Conservation (phyloP, 2,329 filamentous ascomycete genomes). For the Cercospora sp. region DNA sequence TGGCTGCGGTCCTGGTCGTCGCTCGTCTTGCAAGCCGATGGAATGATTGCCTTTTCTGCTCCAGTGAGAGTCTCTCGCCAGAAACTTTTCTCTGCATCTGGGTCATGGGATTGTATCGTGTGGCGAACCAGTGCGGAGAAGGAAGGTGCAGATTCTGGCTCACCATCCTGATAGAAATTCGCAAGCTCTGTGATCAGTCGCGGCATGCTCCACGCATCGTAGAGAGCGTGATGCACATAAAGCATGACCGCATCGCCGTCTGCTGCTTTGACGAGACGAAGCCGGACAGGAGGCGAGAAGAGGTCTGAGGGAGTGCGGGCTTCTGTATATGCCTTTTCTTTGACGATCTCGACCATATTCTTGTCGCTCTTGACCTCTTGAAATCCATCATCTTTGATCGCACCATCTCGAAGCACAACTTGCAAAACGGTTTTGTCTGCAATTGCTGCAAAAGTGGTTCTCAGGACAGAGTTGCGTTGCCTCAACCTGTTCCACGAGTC, state of each 20-base stretch:
- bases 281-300: conserved; percentile 16
- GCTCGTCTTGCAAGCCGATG: background rate
- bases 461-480: conserved; percentile 17
- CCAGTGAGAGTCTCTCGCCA: conserved; percentile 14
- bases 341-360: conserved; percentile 11
- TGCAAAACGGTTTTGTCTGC: conserved; percentile 3
- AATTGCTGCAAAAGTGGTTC: conserved; percentile 18
- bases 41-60: conserved; percentile 14
- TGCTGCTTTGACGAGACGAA: conserved; percentile 11
- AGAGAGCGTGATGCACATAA: conserved; percentile 22
- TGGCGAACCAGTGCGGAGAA: conserved; percentile 17
- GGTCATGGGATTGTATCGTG: conserved; percentile 3
- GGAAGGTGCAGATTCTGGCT: conserved; percentile 5
- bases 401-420: conserved; percentile 10
- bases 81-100: conserved; percentile 12
- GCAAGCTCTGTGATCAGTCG: conserved; percentile 15
- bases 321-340: conserved; percentile 9
- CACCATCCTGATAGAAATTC: conserved; percentile 5
- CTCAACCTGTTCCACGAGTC: conserved; percentile 16
- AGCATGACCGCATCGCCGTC: conserved; percentile 21
- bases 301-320: conserved; percentile 17
- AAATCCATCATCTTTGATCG: conserved; percentile 10
- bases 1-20: conserved; percentile 17
- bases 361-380: background rate
- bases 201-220: conserved; percentile 25